These are phyloP conservation scores for Chaetomiaceae sp. DNA, from an alignment of 2,329 filamentous ascomycete genomes.

Conservation along the genomic window DNA sequence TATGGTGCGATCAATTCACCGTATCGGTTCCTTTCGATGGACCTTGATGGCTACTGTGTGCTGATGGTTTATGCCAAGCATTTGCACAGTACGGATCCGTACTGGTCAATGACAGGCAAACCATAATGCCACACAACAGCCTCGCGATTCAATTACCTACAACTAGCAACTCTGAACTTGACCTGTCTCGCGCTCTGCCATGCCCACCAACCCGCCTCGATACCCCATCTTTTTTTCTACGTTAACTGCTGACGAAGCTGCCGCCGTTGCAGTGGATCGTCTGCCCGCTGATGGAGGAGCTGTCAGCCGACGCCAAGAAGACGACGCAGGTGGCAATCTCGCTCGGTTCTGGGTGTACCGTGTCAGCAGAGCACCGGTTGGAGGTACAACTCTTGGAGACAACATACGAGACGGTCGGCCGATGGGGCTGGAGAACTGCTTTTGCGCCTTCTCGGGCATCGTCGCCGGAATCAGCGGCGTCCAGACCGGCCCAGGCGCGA, in stretches of 20 bases:
- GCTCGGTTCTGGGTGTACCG: constrained; percentile 53
- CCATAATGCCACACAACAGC: too few relatives aligned
- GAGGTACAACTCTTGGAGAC: background rate
- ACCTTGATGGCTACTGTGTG: too few relatives aligned
- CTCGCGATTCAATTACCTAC: too few relatives aligned
- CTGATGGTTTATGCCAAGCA: too few relatives aligned
- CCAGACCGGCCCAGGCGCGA: constrained; percentile 76
- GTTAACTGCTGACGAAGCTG: constrained; percentile 42
- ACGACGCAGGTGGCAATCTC: constrained; percentile 80
- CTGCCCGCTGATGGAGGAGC: constrained; percentile 68
- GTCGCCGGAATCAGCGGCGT: constrained; percentile 68
- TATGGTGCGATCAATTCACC: too few relatives aligned
- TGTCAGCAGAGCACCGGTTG: background rate
- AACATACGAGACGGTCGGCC: constrained; percentile 53
- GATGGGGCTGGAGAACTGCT: constrained; percentile 68
- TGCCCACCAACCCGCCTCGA: too few relatives aligned
- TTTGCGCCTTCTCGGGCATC: constrained; percentile 63
- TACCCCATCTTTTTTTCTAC: too few relatives aligned
- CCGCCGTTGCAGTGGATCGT: constrained; percentile 50
- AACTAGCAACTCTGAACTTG: too few relatives aligned
- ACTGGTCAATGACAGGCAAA: too few relatives aligned
- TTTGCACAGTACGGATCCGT: too few relatives aligned
- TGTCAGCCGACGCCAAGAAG: constrained; percentile 70
- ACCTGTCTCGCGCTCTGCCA: too few relatives aligned
- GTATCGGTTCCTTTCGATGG: too few relatives aligned